A percentile compares a stretch with the other conserved stretches of the same genome.
Evolutionary conservation across 2,329 filamentous ascomycete genomes (phyloP).

Genomic region (Fusarium floridanum): DNA sequence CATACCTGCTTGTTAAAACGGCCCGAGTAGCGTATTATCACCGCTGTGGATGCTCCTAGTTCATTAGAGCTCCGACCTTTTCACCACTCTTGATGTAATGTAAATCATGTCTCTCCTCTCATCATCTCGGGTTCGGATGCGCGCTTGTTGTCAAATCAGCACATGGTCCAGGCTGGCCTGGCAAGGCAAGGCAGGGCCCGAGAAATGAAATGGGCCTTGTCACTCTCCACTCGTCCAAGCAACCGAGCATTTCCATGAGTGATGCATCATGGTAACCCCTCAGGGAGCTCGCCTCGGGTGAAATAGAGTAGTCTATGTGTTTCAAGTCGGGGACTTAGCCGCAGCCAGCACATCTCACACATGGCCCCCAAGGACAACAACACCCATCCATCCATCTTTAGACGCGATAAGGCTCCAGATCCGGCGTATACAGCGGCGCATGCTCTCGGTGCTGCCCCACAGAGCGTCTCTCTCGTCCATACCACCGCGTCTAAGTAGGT

Average conservation of each 20-base stretch:
- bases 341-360: neutral
- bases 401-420: neutral
- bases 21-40: neutral
- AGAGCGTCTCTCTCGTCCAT: neutral
- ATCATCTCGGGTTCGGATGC: constrained; percentile 15
- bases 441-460: neutral
- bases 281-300: constrained; percentile 1
- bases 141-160: constrained; percentile 29
- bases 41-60: neutral
- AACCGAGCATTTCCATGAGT: neutral
- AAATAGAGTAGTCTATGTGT: neutral
- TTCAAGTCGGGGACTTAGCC: neutral
- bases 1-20: neutral
- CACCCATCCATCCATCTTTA: neutral
- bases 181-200: constrained; percentile 14
- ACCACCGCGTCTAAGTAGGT: neutral
- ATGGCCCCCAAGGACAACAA: neutral
- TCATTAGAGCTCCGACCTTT: constrained; percentile 6
- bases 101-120: neutral
- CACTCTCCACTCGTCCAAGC: constrained; percentile 5
- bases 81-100: neutral
- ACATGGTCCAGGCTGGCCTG: constrained; percentile 1
- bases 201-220: constrained; percentile 4
- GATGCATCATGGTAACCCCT: neutral
- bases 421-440: neutral